These are phyloP conservation scores for Metarhizium rileyi DNA, from an alignment of 2,329 filamentous ascomycete genomes.

Conservation along the genomic window DNA sequence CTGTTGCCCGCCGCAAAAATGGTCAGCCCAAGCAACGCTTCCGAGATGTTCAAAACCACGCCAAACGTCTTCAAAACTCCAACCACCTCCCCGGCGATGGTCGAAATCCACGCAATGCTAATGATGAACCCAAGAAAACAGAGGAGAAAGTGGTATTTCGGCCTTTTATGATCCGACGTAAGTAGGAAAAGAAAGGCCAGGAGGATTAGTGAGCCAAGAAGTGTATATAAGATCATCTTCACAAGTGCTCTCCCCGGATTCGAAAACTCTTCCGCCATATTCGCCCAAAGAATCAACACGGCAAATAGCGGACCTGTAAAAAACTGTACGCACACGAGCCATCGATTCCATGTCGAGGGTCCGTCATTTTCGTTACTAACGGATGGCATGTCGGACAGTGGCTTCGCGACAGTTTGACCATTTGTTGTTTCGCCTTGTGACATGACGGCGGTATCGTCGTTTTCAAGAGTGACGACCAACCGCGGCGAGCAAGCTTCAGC, in stretches of 20 bases:
- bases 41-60: constrained; percentile 84
- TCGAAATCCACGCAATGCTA: constrained; percentile 91
- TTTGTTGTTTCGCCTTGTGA: constrained; percentile 1
- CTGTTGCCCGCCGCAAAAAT: constrained; percentile 96
- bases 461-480: constrained; percentile 7
- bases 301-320: constrained; percentile 83
- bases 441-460: constrained; percentile 12
- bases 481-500: constrained; percentile 6
- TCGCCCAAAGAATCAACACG: constrained; percentile 65
- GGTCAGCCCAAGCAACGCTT: constrained; percentile 88
- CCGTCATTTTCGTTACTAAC: constrained; percentile 26
- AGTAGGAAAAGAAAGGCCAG: constrained; percentile 57
- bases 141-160: constrained; percentile 65
- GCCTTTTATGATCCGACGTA: constrained; percentile 57
- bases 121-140: constrained; percentile 88
- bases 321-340: constrained; percentile 77
- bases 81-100: constrained; percentile 91
- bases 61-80: constrained; percentile 88
- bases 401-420: constrained; percentile 13
- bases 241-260: constrained; percentile 41
- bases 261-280: constrained; percentile 49
- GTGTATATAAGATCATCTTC: constrained; percentile 49
- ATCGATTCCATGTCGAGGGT: constrained; percentile 70
- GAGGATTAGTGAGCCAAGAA: constrained; percentile 58
- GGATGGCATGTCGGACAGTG: constrained; percentile 23